Evolutionary conservation across 441 rosid genomes (phyloP), one percentile per base, ranked within the genome.

Genomic region (Croton setiger): DNA sequence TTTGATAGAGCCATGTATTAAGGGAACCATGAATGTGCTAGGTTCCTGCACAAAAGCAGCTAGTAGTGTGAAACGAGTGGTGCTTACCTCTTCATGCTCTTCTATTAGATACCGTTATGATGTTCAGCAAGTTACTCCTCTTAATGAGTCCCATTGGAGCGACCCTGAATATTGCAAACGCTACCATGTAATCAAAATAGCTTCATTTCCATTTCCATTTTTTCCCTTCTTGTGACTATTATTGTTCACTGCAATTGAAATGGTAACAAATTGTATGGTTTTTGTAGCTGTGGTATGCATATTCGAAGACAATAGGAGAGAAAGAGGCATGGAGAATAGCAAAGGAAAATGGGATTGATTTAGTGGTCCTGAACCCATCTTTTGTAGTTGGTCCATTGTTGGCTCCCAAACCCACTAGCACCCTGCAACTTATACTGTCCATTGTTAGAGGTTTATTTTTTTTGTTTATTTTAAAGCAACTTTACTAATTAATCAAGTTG

Each of bases 81-180:
- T 91, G 64, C 76, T 91, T 36, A 89, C 96, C n/a, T 93, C 96
- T 53, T 89, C 97, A 18, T 89, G 91, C 71, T 86, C 96, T 10
- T 13, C 91, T 2, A 72, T 88, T 39, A 73, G 96, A 51, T 91
- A 83, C 58, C 84, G 85, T 1, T 74, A 69, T 3, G 91, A 91
- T 55, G 82, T 74, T 12, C 73, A 79, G 41, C 73, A 76, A 69
- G 75, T 70, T 52, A 84, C 82, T 2, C 87, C 90, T 51, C 92
- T 91, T 23, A 80, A 89, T 6, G 97, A 93, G 76, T 84, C 92
- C 0, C 89, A 89, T 9, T 93, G 94, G 94, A 87, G 80, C 11
- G 89, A 93, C 72, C 78, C 75, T 2, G 90, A 93, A 1, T 85
- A 87, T 77, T 93, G 98, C 85, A 81, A 83, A 75, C 79, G 31